Base-by-base conservation (phyloP, 495 filamentous ascomycete genomes). In the Daldinia grandis region DNA sequence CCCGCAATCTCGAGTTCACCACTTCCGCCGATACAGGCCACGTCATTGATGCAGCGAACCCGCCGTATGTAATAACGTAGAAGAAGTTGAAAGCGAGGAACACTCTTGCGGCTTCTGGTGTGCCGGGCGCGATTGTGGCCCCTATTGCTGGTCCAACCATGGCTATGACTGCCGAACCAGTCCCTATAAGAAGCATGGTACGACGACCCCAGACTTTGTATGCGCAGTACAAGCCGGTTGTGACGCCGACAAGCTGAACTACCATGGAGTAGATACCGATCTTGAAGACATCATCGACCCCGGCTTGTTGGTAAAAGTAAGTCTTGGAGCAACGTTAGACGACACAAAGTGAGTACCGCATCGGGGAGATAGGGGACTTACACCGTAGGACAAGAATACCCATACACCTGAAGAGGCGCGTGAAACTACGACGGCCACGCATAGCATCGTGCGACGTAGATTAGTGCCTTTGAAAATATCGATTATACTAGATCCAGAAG, bases 151-250 rank as follows among this genome's bases (percentile, higher is more conserved):
- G 64, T 6, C 63, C 70, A 10, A 70, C 40, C 75, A 78, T 78
- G 4, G 69, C 71, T n/a, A 85, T 67, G 14, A 79, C 80, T 49
- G 83, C 82, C 19, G 83, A 63, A n/a, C 76, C 66, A 37, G 84
- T 72, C 4, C 84, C 84, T 37, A 79, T 78, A 24, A 84, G 70
- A 49, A 87, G 80, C 35, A 83, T 68, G 10, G 80, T 76, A 1
- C 85, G 82, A 14, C 82, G 81, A 38, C 82, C 84, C 21, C 79
- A 77, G 47, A 76, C 69, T 5, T 81, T 83, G 25, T 74, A 74
- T 62, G 84, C 76, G 31, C 84, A 74, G 38, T 68, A 73, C 49
- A 76, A 78, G 65, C 83, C 85, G 61, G 83, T 62, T 15, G 78
- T 62, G 66, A 86, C 81, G 31, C 80, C 81, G 30, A 81, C 63